Evolutionary conservation across 2,329 filamentous ascomycete genomes (phyloP).

Genomic region (Aspergillus versicolor): DNA sequence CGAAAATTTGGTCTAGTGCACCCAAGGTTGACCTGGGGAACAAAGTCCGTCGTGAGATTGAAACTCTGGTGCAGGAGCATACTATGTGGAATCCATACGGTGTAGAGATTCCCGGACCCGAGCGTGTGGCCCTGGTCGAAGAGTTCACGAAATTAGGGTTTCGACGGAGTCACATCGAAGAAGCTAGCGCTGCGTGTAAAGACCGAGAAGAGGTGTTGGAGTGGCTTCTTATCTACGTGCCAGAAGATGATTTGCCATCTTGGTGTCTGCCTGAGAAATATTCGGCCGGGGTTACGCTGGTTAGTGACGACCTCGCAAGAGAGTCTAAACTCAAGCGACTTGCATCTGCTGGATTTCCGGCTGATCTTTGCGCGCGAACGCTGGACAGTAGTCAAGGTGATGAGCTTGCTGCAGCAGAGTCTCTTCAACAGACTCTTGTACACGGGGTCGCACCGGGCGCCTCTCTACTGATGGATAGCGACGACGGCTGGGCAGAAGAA

Average conservation of each 20-base stretch:
- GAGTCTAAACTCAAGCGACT: conserved; percentile 83
- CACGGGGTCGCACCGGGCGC: conserved; percentile 32
- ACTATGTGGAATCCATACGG: conserved; percentile 85
- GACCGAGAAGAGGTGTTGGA: conserved; percentile 90
- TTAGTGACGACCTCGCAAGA: conserved; percentile 73
- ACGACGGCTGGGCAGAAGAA: conserved; percentile 78
- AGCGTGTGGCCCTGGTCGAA: conserved; percentile 63
- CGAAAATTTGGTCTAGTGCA: conserved; percentile 75
- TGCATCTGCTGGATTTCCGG: conserved; percentile 77
- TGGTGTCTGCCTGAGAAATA: conserved; percentile 94
- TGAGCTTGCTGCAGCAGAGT: conserved; percentile 74
- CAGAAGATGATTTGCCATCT: conserved; percentile 89
- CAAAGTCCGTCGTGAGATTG: conserved; percentile 74
- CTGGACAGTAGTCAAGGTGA: conserved; percentile 69
- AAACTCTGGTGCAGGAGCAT: conserved; percentile 73
- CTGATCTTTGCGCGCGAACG: conserved; percentile 76
- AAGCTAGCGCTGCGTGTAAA: conserved; percentile 83
- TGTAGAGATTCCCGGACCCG: conserved; percentile 60
- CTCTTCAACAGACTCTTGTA: conserved; percentile 71
- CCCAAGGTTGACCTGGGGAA: conserved; percentile 93
- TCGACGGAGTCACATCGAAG: conserved; percentile 82
- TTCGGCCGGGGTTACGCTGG: conserved; percentile 83
- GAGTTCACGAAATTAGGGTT: conserved; percentile 81
- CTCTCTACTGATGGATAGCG: conserved; percentile 32
- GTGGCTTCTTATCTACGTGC: conserved; percentile 95